Base-by-base conservation (phyloP, 1,284 basidiomycete genomes). In the Ganoderma lingzhi region DNA sequence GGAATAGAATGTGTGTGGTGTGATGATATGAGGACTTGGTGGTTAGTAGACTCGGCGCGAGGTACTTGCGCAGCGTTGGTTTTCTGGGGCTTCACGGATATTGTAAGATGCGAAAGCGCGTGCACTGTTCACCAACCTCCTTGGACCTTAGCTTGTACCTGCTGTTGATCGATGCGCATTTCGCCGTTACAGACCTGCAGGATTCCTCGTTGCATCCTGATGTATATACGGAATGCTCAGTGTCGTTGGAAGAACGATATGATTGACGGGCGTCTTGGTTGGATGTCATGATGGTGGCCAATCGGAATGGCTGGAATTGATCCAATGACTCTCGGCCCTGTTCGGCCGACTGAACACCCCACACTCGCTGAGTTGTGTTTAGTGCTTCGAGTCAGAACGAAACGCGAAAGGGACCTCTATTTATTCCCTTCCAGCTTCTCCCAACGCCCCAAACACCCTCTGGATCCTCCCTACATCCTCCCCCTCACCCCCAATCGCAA, bases 331-430 rank as follows among this genome's bases (percentile, higher is more conserved):
- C 14, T 73, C 72, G 72, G 71, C 23, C 9, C 61, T 69, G 41
- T 62, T 73, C 72, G 72, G 72, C 72, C 72, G 72, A 53, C 41
- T 37, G 14, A 0, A 42, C 48, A 72, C 69, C 69, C 71, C 71
- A 65, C 66, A 69, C 48, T 60, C 58, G 53, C 19, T 53, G 48
- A 23, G 45, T 23, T 28, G n/a, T 23, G 5, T 53, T 53, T 44
- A 15, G 42, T 44, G 48, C 30, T 61, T 70, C 72, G 72, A 73
- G 70, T 73, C 72, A 73, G 65, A 66, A 48, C 60, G 35, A 55
- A 23, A 14, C 23, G 35, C 35, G 45, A 55, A 45, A 39, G 51
- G 51, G 56, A 58, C 41, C 53, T 48, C 62, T 70, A 72, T 73
- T 61, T 71, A 71, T 63, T 42, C 58, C 41, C 53, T 48, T 6